Evolutionary conservation across 306 rosid species (phyloP).

Genomic region (Corylus avellana): DNA sequence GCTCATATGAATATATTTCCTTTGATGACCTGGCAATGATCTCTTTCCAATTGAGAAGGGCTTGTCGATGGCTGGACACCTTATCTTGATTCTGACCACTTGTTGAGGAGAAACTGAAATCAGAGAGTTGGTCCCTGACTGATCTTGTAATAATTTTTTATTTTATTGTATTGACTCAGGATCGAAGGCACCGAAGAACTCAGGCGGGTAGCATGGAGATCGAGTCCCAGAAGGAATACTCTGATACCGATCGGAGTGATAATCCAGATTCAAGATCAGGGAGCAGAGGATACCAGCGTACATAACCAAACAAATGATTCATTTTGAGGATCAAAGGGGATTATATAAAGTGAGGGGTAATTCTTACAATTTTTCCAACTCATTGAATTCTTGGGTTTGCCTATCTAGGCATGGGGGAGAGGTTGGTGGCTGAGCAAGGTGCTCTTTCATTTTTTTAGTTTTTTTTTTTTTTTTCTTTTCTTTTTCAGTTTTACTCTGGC

Average conservation of each 20-base stretch:
- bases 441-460: constrained; percentile 16
- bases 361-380: constrained; percentile 30
- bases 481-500: constrained; percentile 18
- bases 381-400: constrained; percentile 47
- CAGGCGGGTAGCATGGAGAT: constrained; percentile 67
- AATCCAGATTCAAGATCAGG: constrained; percentile 59
- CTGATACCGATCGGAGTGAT: constrained; percentile 83
- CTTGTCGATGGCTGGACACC: neutral
- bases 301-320: constrained; percentile 27
- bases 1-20: neutral
- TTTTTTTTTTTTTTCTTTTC: neutral
- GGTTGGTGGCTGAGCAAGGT: constrained; percentile 31
- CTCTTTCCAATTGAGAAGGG: neutral
- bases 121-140: neutral
- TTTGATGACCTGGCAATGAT: neutral
- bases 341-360: constrained; percentile 47
- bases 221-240: constrained; percentile 67
- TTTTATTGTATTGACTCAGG: constrained; percentile 44
- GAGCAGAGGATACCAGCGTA: constrained; percentile 49
- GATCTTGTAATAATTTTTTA: neutral
- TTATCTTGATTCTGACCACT: neutral
- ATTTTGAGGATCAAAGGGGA: constrained; percentile 35
- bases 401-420: constrained; percentile 23
- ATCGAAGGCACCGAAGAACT: constrained; percentile 75
- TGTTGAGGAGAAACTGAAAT: neutral